These are phyloP conservation scores for Tylopilus sp. DNA, from an alignment of 1,284 basidiomycete species.

Conservation along the genomic window DNA sequence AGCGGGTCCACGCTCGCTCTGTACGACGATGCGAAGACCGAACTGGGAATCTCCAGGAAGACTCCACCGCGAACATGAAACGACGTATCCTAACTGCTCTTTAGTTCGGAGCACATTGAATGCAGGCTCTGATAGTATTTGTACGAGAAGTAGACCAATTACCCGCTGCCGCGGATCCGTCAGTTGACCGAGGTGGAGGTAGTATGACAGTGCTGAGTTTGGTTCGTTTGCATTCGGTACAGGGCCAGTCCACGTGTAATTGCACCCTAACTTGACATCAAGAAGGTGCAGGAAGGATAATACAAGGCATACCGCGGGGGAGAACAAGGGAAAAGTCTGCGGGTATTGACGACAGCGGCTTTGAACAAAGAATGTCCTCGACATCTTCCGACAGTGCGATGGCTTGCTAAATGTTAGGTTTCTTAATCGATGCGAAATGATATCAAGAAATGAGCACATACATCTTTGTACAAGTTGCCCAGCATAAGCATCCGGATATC, in stretches of 20 bases:
- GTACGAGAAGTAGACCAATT: slow-evolving; percentile 57
- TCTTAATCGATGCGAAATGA: slow-evolving; percentile 4
- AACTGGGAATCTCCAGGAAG: slow-evolving; percentile 60
- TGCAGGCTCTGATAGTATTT: slow-evolving; percentile 84
- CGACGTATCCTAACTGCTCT: slow-evolving; percentile 95
- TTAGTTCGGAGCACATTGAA: slow-evolving; percentile 94
- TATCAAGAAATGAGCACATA: slow-evolving; percentile 35
- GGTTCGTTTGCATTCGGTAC: slow-evolving; percentile 86
- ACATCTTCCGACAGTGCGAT: slow-evolving; percentile 66
- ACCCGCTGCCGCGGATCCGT: slow-evolving; percentile 56
- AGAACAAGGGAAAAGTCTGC: slow-evolving; percentile 57
- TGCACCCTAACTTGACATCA: slow-evolving; percentile 48
- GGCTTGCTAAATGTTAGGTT: slow-evolving; percentile 56
- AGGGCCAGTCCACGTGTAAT: slow-evolving; percentile 63
- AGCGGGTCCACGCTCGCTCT: slow-evolving; percentile 81
- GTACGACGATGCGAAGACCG: slow-evolving; percentile 85
- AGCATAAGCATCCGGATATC: slow-evolving; percentile 76
- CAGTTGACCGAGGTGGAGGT: slow-evolving; percentile 65
- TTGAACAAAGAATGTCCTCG: slow-evolving; percentile 63
- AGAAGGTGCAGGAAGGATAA: background rate
- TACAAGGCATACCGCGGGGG: slow-evolving; percentile 49
- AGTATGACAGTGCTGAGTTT: slow-evolving; percentile 83
- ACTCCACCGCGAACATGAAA: slow-evolving; percentile 54
- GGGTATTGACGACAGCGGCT: slow-evolving; percentile 45
- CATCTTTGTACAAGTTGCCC: slow-evolving; percentile 83